These are phyloP conservation scores for Sporisorium reilianum DNA, from an alignment of 1,284 basidiomycete species.

Conservation along the genomic window DNA sequence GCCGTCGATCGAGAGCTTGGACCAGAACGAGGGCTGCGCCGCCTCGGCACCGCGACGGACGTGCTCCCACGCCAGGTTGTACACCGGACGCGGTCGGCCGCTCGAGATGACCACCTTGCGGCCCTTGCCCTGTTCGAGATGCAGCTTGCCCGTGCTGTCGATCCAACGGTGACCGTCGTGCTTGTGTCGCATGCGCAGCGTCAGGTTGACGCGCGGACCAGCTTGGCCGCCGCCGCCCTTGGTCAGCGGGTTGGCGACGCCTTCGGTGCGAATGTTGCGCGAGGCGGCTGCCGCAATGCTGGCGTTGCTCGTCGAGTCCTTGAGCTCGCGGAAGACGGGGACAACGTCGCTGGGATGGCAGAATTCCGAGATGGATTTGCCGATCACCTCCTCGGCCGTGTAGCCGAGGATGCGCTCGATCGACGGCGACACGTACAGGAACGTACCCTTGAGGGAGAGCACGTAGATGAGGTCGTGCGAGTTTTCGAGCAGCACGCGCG, in stretches of 20 bases:
- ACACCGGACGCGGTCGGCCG: conserved; percentile 58
- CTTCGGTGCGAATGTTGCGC: conserved; percentile 50
- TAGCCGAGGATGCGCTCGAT: conserved; percentile 63
- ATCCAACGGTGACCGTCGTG: conserved; percentile 60
- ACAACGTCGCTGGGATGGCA: conserved; percentile 91
- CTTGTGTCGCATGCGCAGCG: conserved; percentile 65
- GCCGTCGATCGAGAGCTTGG: conserved; percentile 60
- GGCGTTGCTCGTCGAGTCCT: conserved; percentile 76
- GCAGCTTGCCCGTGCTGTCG: conserved; percentile 63
- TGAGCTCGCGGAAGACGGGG: conserved; percentile 90
- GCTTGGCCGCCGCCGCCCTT: conserved; percentile 66
- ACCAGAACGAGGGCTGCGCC: conserved; percentile 57
- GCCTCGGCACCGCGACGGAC: conserved; percentile 48
- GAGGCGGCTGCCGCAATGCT: conserved; percentile 65
- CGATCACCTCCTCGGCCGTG: conserved; percentile 80
- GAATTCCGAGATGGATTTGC: conserved; percentile 80
- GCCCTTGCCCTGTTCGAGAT: conserved; percentile 67
- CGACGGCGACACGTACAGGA: conserved; percentile 84
- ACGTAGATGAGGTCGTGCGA: conserved; percentile 84
- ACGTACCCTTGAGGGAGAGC: conserved; percentile 90
- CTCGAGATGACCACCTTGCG: conserved; percentile 65
- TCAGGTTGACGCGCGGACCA: conserved; percentile 62
- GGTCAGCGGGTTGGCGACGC: conserved; percentile 58
- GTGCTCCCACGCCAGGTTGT: conserved; percentile 61
- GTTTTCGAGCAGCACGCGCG: conserved; percentile 59